Conservation (phyloP, 805 yeast genomes). For the Candida ovalis region DNA sequence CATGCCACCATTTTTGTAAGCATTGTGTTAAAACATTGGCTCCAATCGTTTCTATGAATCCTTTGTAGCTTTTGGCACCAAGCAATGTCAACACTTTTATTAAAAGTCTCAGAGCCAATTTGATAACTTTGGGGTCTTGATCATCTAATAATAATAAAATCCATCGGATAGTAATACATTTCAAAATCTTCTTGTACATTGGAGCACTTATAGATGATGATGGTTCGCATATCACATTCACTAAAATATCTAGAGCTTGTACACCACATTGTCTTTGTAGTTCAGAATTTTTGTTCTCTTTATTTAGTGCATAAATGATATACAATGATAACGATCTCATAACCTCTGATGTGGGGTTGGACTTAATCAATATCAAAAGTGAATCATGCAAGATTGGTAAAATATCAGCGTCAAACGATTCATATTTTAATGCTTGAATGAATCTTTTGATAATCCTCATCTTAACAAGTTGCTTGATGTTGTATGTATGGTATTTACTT, state of each 20-base stretch:
- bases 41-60: slow-evolving; percentile 53
- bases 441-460: slow-evolving; percentile 44
- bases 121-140: slow-evolving; percentile 34
- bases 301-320: slow-evolving; percentile 45
- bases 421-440: slow-evolving; percentile 46
- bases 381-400: slow-evolving; percentile 37
- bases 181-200: slow-evolving; percentile 38
- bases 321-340: slow-evolving; percentile 50
- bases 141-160: slow-evolving; percentile 49
- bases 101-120: slow-evolving; percentile 41
- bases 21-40: slow-evolving; percentile 43
- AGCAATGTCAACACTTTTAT: slow-evolving; percentile 44
- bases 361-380: slow-evolving; percentile 36
- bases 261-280: slow-evolving; percentile 30
- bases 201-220: slow-evolving; percentile 6
- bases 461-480: slow-evolving; percentile 47
- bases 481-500: slow-evolving; percentile 49
- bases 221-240: slow-evolving; percentile 40
- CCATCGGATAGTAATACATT: slow-evolving; percentile 65
- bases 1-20: slow-evolving; percentile 45
- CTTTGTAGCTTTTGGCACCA: slow-evolving; percentile 43
- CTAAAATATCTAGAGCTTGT: slow-evolving; percentile 35
- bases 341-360: slow-evolving; percentile 51
- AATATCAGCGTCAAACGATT: slow-evolving; percentile 34
- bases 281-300: slow-evolving; percentile 17